Conservation (phyloP, 1,284 basidiomycete species). For the Melanopsichium pennsylvanicum region DNA sequence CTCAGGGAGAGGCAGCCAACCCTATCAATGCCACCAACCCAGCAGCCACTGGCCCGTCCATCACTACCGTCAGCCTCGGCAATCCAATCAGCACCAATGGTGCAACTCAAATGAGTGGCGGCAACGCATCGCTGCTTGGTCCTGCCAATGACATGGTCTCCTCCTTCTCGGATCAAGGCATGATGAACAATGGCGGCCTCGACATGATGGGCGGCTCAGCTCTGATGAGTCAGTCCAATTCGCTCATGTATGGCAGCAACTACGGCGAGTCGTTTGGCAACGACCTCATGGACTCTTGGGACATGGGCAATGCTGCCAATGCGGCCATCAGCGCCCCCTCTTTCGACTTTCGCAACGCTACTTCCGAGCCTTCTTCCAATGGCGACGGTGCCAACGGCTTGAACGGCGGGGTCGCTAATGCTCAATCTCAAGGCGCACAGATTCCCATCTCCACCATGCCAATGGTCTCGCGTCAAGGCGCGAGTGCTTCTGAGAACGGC, state of each 20-base stretch:
- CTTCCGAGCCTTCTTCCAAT: background rate
- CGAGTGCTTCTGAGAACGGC: background rate
- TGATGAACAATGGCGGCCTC: constrained; percentile 10
- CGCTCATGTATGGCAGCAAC: constrained; percentile 35
- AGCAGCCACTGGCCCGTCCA: background rate
- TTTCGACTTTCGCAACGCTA: constrained; percentile 15
- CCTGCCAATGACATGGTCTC: constrained; percentile 20
- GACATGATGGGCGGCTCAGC: constrained; percentile 33
- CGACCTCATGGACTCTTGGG: constrained; percentile 32
- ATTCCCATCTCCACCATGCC: background rate
- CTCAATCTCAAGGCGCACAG: background rate
- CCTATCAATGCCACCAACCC: constrained; percentile 7
- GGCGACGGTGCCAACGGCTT: background rate
- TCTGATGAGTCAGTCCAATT: constrained; percentile 38
- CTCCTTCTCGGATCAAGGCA: constrained; percentile 36
- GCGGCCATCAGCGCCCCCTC: constrained; percentile 2
- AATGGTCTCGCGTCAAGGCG: background rate
- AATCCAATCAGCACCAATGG: constrained; percentile 12
- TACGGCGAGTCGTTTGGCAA: constrained; percentile 22
- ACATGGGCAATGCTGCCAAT: constrained; percentile 8
- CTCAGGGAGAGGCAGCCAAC: constrained; percentile 23
- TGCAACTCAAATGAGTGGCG: background rate
- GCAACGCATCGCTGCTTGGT: constrained; percentile 7
- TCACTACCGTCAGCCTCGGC: background rate
- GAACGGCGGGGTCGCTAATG: background rate